Evolutionary conservation across 2,329 filamentous ascomycete species (phyloP), one percentile per base, ranked within the genome.

Genomic region (Cyphellophora europaea): DNA sequence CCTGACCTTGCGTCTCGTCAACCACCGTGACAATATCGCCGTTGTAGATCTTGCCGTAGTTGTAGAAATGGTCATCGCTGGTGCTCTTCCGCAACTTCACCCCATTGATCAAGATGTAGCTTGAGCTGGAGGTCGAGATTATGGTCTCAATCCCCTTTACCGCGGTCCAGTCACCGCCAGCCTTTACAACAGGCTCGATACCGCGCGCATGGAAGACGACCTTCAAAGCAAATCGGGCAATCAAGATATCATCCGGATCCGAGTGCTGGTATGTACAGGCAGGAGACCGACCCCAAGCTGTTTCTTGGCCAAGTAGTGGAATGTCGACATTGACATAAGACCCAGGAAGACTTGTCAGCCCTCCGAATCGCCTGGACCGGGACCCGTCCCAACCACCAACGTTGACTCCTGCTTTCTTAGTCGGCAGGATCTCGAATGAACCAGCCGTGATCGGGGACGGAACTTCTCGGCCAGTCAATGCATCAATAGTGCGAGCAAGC

Each of bases 211-310:
- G 86, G 18, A 91, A 74, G 19, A 85, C 67, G 23, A 95, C 65
- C 49, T 83, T 80, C 48, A 94, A 76, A 1, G 84, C 86, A 43
- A 79, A 79, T 53, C 89, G 89, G 1, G 88, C 85, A 21, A 96
- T 75, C 11, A 78, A 79, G 2, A 67, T 70, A 45, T 95, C 85
- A 15, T 63, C 61, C 18, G 57, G 62, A 31, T 78, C 65, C 1
- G 71, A 58, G 49, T 87, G 84, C 2, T 78, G 65, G 18, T 78
- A 59, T 0, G 81, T 89, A 49, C 86, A 88, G 13, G 70, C 65
- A 1, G 60, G 63, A 0, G 74, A 73, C 16, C 89, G 77, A 18
- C 89, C 89, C 77, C 86, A 96, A 0, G 79, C 81, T 0, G 79
- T 76, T 45, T 84, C 60, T 3, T 77, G 74, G 27, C 75, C 70